Percentiles rank a stretch among this genome's conserved stretches.
Conservation (phyloP, 2,329 filamentous ascomycete species). For the Pseudogymnoascus sp. region DNA sequence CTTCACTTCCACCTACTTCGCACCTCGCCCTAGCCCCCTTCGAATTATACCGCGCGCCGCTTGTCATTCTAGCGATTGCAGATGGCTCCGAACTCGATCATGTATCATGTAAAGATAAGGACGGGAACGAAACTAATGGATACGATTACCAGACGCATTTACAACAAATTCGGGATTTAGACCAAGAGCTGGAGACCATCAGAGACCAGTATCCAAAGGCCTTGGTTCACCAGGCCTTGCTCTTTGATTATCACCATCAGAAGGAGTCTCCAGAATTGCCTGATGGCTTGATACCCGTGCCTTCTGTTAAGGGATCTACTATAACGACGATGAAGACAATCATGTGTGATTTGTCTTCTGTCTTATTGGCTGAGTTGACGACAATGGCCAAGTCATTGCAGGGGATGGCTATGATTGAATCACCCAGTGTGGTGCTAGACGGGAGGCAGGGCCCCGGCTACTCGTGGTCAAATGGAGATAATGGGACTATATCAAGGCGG, state of each 20-base stretch:
- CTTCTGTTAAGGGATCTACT: conserved; percentile 57
- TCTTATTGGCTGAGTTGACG: conserved; percentile 68
- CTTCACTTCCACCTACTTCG: conserved; percentile 68
- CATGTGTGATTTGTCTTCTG: conserved; percentile 69
- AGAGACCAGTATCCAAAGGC: conserved; percentile 67
- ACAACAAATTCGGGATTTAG: conserved; percentile 48
- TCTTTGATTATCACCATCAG: conserved; percentile 63
- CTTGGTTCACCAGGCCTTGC: conserved; percentile 66
- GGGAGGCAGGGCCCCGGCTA: conserved; percentile 34
- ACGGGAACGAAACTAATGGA: conserved; percentile 44
- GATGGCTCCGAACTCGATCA: conserved; percentile 65
- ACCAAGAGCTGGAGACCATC: conserved; percentile 62
- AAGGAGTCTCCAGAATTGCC: conserved; percentile 44
- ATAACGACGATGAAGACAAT: conserved; percentile 73
- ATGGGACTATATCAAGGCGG: conserved; percentile 36
- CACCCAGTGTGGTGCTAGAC: conserved; percentile 49
- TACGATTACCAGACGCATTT: conserved; percentile 39
- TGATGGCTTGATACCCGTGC: conserved; percentile 63
- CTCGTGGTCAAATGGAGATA: conserved; percentile 35
- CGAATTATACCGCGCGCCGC: conserved; percentile 78
- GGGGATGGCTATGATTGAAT: conserved; percentile 66
- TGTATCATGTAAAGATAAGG: conserved; percentile 45
- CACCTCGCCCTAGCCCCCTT: conserved; percentile 78
- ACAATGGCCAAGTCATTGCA: conserved; percentile 65
- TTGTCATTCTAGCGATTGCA: conserved; percentile 75